These are phyloP conservation scores for Mariannaea sp. DNA, from an alignment of 2,329 filamentous ascomycete genomes.

Conservation along the genomic window DNA sequence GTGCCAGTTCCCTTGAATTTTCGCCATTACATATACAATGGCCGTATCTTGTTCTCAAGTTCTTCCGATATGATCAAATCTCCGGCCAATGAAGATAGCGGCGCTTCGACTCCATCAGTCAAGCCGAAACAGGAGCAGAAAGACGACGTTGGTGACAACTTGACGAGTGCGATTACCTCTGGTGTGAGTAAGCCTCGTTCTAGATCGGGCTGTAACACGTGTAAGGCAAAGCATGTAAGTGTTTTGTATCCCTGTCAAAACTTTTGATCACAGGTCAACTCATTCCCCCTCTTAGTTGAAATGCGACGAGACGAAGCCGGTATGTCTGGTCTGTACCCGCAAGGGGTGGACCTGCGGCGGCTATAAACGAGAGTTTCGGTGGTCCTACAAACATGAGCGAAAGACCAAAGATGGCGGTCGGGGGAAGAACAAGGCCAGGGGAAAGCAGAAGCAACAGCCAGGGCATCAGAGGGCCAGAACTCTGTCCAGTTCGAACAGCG, in stretches of 20 bases:
- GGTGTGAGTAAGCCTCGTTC: conserved; percentile 16
- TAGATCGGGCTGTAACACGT: conserved; percentile 19
- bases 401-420: conserved; percentile 7
- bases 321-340: conserved; percentile 15
- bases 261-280: neutral
- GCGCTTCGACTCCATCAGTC: neutral
- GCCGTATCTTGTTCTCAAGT: neutral
- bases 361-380: conserved; percentile 17
- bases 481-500: neutral
- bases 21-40: conserved; percentile 10
- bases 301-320: conserved; percentile 22
- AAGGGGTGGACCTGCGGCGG: conserved; percentile 20
- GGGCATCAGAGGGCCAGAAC: neutral
- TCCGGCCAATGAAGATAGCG: neutral
- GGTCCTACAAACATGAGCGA: conserved; percentile 19
- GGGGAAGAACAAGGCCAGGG: conserved; percentile 1
- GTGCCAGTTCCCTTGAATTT: neutral
- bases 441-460: neutral
- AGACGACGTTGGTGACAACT: neutral
- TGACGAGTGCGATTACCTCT: neutral
- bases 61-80: conserved; percentile 15
- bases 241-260: neutral
- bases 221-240: conserved; percentile 22
- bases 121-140: neutral
- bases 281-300: conserved; percentile 4